These are phyloP conservation scores for Schizophyllum commune DNA, from an alignment of 1,284 basidiomycete genomes.

Conservation along the genomic window DNA sequence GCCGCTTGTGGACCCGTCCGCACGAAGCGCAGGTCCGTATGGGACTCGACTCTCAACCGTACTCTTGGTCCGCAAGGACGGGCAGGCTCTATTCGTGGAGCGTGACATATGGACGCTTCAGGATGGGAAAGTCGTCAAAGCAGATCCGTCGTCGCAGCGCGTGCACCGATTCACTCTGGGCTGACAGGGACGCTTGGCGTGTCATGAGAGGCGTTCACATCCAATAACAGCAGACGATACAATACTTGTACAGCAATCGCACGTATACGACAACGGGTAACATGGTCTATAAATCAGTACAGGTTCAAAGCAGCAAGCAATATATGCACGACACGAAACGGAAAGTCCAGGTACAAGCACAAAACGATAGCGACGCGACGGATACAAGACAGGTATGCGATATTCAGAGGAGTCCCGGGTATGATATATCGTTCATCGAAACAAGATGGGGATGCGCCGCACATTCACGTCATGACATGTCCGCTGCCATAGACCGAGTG, in stretches of 20 bases:
- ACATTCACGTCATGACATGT: slow-evolving; percentile 42
- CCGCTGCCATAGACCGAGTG: slow-evolving; percentile 36
- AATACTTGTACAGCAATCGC: too few relatives aligned
- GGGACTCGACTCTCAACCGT: slow-evolving; percentile 71
- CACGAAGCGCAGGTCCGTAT: slow-evolving; percentile 25
- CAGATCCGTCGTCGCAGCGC: slow-evolving; percentile 28
- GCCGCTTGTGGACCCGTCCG: slow-evolving; percentile 29
- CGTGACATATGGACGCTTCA: slow-evolving; percentile 56
- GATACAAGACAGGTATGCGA: neutral
- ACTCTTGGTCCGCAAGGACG: slow-evolving; percentile 54
- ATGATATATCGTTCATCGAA: neutral
- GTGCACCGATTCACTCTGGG: slow-evolving; percentile 12
- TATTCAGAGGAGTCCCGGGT: neutral
- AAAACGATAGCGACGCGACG: slow-evolving; percentile 6
- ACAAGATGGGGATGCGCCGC: neutral
- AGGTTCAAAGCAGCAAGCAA: too few relatives aligned
- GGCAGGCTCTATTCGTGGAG: slow-evolving; percentile 60
- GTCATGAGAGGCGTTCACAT: slow-evolving; percentile 10
- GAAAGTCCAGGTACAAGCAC: slow-evolving; percentile 6
- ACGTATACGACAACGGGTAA: too few relatives aligned
- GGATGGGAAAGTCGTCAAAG: slow-evolving; percentile 19
- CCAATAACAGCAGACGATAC: neutral
- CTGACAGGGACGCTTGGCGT: slow-evolving; percentile 29
- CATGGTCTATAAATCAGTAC: too few relatives aligned
- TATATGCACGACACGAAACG: neutral